Evolutionary conservation across 768 basidiomycete species (phyloP).

Genomic region (Boletales sp.): DNA sequence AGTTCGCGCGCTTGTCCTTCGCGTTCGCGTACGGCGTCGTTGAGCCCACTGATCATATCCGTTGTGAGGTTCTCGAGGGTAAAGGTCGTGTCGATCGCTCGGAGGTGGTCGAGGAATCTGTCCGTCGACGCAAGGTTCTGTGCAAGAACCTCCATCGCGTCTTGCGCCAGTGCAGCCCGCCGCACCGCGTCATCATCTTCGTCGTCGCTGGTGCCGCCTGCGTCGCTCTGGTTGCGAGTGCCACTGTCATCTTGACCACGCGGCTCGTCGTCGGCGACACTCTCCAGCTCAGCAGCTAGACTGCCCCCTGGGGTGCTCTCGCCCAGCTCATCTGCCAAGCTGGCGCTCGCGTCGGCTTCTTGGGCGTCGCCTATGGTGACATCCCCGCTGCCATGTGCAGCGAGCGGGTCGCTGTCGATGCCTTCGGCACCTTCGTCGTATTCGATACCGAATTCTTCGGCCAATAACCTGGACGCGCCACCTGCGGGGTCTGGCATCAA

Average conservation of each 20-base stretch:
- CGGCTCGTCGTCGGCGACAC: slow-evolving; percentile 17
- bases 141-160: slow-evolving; percentile 71
- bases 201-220: slow-evolving; percentile 18
- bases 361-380: slow-evolving; percentile 28
- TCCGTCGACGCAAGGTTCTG: slow-evolving; percentile 75
- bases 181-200: slow-evolving; percentile 27
- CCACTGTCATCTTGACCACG: slow-evolving; percentile 9
- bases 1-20: slow-evolving; percentile 80
- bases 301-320: slow-evolving; percentile 14
- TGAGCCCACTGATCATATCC: slow-evolving; percentile 71
- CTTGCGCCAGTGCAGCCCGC: slow-evolving; percentile 33
- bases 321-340: slow-evolving; percentile 44
- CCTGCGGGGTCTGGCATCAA: slow-evolving; percentile 83
- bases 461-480: slow-evolving; percentile 66
- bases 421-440: slow-evolving; percentile 86
- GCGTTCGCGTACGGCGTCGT: slow-evolving; percentile 70
- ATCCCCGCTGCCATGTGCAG: slow-evolving; percentile 24
- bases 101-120: slow-evolving; percentile 69
- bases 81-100: slow-evolving; percentile 54
- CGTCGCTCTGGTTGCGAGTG: slow-evolving; percentile 9
- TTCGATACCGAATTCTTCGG: slow-evolving; percentile 88
- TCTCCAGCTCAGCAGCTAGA: slow-evolving; percentile 24
- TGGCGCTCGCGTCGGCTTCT: slow-evolving; percentile 27
- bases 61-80: slow-evolving; percentile 67
- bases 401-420: slow-evolving; percentile 44